Base-by-base conservation (phyloP, 768 basidiomycete species). In the Scleroderma bovista region DNA sequence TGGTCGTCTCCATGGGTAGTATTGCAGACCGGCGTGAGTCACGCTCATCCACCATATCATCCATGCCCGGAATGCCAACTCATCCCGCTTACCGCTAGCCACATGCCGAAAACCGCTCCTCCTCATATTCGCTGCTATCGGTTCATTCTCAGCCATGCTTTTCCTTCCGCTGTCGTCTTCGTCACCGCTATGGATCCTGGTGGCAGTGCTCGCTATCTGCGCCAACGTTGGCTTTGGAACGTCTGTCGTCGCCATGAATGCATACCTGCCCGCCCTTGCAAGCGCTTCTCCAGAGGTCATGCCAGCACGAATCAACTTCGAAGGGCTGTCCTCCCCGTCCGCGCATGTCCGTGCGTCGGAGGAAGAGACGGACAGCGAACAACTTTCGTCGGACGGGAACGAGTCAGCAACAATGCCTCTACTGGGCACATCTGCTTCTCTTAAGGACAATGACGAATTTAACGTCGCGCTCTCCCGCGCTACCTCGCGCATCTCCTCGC, bases 1-100 rank as follows among this genome's bases (percentile, higher is more conserved):
- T 86, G 0, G 93, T 99, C 34, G 93, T 99, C 48, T 93, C 94
- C 6, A 88, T 96, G 76, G 91, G 92, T 7, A 83, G 83, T 15
- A 83, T 95, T 48, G 95, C 94, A 1, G 92, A 98, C 68, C 81
- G 88, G 54, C 83, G 93, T 94, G 57, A 51, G 88, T 74, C 38
- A 37, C 31, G 2, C 17, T n/a, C 34, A 13, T 36, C 24, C 8
- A 29, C 20, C 17, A 7, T 20, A 26, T 19, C 7, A 7, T 31
- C 4, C 9, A 22, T 6, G 20, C 9, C 22, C 10, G 11, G 20
- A 38, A 37, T 51, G 22, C 55, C 40, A n/a, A 45, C 54, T 13
- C 51, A 33, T 31, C 34, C 10, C 48, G 5, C 31, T 17, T 6
- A 22, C n/a, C 3, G 72, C 66, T 73, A 72, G 86, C 80, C 0